Base-by-base conservation (phyloP, 1,139 yeast species). In the Geotrichum restrictum region DNA sequence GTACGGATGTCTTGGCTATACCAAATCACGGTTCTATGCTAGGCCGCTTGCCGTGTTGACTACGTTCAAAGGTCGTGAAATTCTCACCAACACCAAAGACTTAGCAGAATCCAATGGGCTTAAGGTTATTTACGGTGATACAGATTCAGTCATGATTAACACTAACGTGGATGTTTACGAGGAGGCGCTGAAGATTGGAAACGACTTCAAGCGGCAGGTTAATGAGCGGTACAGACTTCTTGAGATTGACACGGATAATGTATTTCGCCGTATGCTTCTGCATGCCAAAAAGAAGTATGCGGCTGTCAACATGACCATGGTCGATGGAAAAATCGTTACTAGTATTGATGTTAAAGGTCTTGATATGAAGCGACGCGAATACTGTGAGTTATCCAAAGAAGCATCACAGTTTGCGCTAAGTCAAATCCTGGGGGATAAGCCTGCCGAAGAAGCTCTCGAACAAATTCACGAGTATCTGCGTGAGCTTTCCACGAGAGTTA, bases 251-350 rank as follows among this genome's bases (percentile, higher is more conserved):
- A 88, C 88, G 59, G 99, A 94, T 72, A 89, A 93, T 64, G 89
- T 89, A 1, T 94, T 88, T 72, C 86, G 87, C 64, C 81, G 91
- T 59, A 75, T 94, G 57, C 75, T 94, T 55, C 74, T 94, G 53
- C 96, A 89, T 67, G 89, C 96, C n/a, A 94, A 94, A 73, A 94
- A 94, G 81, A 94, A 94, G 72, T 94, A 94, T 67, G 99, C 99
- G 3, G 98, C 98, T 1, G 75, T 91, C 73, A 84, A 82, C 61
- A 73, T 79, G 44, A 67, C 76, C 16, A n/a, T 29, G 24, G 42
- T 31, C 16, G 78, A 81, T 38, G 81, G 80, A 14, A 66, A 67
- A 34, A 56, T 70, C 8, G 87, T 80, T 61, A 70, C 82, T 3
- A 69, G 75, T 31, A 75, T 93, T 59, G 98, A 93, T 68, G 96